These are phyloP conservation scores for Colletotrichum lupini DNA, from an alignment of 2,329 filamentous ascomycete genomes.

Conservation along the genomic window DNA sequence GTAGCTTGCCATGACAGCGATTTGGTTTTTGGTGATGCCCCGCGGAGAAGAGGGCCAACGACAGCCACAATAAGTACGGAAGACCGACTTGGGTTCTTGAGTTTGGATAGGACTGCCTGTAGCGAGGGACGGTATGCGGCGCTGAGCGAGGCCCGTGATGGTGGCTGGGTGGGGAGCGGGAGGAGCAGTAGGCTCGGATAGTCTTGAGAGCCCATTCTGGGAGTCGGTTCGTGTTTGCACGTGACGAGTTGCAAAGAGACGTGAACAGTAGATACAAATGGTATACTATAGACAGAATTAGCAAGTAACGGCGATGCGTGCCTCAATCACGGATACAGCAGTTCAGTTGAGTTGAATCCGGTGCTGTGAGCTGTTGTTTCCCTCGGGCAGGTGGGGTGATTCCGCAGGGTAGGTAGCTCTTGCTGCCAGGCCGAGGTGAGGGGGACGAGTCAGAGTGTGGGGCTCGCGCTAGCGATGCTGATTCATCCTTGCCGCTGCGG, in stretches of 20 bases:
- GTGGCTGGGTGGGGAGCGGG: conserved; percentile 69
- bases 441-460: background rate
- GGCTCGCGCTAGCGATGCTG: background rate
- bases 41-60: conserved; percentile 69
- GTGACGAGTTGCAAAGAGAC: background rate
- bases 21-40: conserved; percentile 59
- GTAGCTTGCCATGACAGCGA: conserved; percentile 72
- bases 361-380: background rate
- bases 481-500: background rate
- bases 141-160: conserved; percentile 61
- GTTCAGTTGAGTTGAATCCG: background rate
- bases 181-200: conserved; percentile 70
- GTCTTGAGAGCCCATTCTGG: conserved; percentile 19
- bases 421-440: background rate
- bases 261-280: background rate
- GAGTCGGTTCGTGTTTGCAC: background rate
- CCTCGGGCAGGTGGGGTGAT: background rate
- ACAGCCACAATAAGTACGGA: conserved; percentile 66
- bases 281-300: background rate
- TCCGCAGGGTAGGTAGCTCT: background rate
- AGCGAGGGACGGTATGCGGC: conserved; percentile 71
- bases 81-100: conserved; percentile 52
- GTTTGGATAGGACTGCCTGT: conserved; percentile 61
- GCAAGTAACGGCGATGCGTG: background rate
- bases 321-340: background rate